Base-by-base conservation (phyloP, 345 rosid genomes). In the Eucalyptus sp. region DNA sequence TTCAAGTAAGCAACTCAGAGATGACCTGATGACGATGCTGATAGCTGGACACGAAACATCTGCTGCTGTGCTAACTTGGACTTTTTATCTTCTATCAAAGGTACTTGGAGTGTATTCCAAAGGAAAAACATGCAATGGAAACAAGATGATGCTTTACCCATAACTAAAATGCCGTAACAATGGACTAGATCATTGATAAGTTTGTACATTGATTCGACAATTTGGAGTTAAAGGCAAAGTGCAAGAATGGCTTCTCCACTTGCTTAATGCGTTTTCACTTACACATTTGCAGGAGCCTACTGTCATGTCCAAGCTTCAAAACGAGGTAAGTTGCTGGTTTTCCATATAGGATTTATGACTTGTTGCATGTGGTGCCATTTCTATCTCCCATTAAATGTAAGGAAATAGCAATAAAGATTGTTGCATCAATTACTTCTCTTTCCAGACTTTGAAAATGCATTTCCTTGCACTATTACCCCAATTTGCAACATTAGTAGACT, bases 11-110 rank as follows among this genome's bases (percentile, higher is more conserved):
- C 99, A 97, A 91, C 99, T 97, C 48, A 96, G 99, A 60, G 99
- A 97, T 92, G 99, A 97, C 91, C 92, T 97, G 92, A 97, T 97
- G 99, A 97, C 99, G 50, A 88, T 97, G 98, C 99, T 97, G 91
- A 97, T 97, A 90, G 99, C 99, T 33, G 99, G 99, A 87, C 99
- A 97, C 89, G 99, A 97, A 93, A 97, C 99, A 44, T 94, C 99
- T 15, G 99, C 99, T 48, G 99, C 99, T 10, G 98, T 97, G 79
- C 91, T 96, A 89, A 97, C 99, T 49, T 97, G 99, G 99, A 97
- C 99, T 25, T 97, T 97, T 91, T 96, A 96, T 92, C 98, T 97
- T 54, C 90, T 97, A 60, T 92, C 99, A 83, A 92, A 92, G 96
- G 99, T 97, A 93, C 31, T 6, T 16, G 41, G 17, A 7, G 50